Percentiles rank a stretch among this genome's conserved stretches.
Evolutionary conservation across 345 rosid species (phyloP).

Genomic region (Excoecaria agallocha): DNA sequence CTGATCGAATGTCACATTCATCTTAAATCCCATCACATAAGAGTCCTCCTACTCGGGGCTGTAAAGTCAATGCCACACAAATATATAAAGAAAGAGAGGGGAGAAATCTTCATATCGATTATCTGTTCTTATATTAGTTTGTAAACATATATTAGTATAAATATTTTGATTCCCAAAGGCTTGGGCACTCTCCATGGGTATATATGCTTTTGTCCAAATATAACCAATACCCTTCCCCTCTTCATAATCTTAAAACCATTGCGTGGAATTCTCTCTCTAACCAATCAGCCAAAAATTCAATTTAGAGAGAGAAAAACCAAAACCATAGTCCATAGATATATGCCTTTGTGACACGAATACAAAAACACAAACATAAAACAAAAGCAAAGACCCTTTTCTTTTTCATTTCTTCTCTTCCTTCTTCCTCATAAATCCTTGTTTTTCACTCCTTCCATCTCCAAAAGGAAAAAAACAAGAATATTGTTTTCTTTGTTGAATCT

Average conservation of each 20-base stretch:
- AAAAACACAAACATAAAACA: constrained; percentile 25
- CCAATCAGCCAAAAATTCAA: constrained; percentile 12
- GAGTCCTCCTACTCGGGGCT: constrained; percentile 23
- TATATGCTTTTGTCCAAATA: constrained; percentile 28
- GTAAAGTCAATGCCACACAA: constrained; percentile 42
- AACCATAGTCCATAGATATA: neutral
- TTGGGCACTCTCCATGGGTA: neutral
- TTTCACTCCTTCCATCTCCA: constrained; percentile 32
- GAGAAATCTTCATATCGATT: too few relatives aligned
- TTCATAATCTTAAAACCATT: constrained; percentile 34
- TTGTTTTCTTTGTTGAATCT: neutral
- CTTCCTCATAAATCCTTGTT: constrained; percentile 28
- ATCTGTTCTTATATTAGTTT: too few relatives aligned
- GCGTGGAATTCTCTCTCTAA: constrained; percentile 6
- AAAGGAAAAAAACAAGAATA: neutral
- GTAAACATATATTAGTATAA: neutral
- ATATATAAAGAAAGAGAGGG: too few relatives aligned
- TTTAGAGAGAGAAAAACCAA: neutral
- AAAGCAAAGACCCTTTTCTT: neutral
- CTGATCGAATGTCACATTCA: constrained; percentile 20
- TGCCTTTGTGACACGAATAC: constrained; percentile 19
- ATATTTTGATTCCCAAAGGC: constrained; percentile 2
- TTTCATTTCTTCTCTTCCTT: neutral
- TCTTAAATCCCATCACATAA: constrained; percentile 34
- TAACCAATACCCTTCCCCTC: constrained; percentile 29